These are phyloP conservation scores for Penicillium diatomitis DNA, from an alignment of 495 filamentous ascomycete genomes.

Conservation along the genomic window DNA sequence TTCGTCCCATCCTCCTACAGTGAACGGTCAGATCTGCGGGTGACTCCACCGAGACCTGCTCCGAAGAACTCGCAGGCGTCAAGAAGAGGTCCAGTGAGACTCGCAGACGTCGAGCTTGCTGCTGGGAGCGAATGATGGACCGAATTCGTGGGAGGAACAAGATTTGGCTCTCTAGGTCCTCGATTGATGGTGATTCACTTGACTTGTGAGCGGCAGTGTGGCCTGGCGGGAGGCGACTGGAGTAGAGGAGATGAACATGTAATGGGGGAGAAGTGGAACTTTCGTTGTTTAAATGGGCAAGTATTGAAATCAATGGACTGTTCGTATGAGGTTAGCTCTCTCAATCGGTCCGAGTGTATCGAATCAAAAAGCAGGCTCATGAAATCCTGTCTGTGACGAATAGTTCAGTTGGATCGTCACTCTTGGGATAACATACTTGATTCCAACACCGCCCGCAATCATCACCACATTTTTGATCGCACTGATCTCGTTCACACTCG, in stretches of 20 bases:
- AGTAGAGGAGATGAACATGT: conserved; percentile 36
- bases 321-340: no score
- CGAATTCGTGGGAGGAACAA: conserved; percentile 49
- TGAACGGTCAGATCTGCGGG: conserved; percentile 30
- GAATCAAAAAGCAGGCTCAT: no score
- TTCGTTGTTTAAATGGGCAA: conserved; percentile 36
- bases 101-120: conserved; percentile 17
- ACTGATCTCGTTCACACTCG: conserved; percentile 29
- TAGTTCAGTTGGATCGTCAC: no score
- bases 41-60: not conserved
- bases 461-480: conserved; percentile 53
- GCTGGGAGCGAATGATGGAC: conserved; percentile 27
- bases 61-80: conserved; percentile 16
- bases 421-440: conserved; percentile 44
- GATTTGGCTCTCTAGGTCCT: conserved; percentile 48
- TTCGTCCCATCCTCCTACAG: conserved; percentile 37
- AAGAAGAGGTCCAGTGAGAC: conserved; percentile 33
- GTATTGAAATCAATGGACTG: conserved; percentile 52
- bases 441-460: conserved; percentile 75
- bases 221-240: conserved; percentile 26
- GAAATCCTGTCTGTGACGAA: no score
- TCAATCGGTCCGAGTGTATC: no score
- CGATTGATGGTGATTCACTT: conserved; percentile 14
- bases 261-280: conserved; percentile 10
- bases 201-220: not conserved